Percentiles rank a stretch among this genome's conserved stretches.
Evolutionary conservation across 352 stramenopile species (phyloP).

Genomic region (Globisporangium nagaii): DNA sequence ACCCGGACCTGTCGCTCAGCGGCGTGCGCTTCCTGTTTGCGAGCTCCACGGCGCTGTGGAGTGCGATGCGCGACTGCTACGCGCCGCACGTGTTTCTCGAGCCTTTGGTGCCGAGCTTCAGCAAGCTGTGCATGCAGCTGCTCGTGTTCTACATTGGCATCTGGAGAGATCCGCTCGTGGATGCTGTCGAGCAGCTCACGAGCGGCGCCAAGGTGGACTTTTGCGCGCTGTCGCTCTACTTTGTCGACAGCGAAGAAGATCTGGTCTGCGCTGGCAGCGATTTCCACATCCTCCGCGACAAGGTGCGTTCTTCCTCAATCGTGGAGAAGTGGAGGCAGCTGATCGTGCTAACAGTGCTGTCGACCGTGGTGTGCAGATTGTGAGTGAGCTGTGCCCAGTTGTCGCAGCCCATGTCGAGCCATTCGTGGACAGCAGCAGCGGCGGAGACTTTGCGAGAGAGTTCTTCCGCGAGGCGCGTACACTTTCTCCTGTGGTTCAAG

Average conservation of each 20-base stretch:
- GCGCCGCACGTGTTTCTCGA: conserved; percentile 44
- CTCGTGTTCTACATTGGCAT: conserved; percentile 51
- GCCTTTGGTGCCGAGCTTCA: conserved; percentile 57
- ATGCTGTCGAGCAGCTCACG: conserved; percentile 37
- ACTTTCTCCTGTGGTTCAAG: not conserved
- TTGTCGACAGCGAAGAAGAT: conserved; percentile 54
- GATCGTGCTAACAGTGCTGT: not conserved
- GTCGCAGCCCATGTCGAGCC: conserved; percentile 27
- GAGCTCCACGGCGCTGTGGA: conserved; percentile 45
- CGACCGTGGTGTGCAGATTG: conserved; percentile 29
- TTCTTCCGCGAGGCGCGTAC: conserved; percentile 34
- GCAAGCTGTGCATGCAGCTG: conserved; percentile 66
- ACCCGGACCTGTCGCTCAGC: conserved; percentile 1
- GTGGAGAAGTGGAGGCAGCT: not conserved
- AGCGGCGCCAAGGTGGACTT: conserved; percentile 48
- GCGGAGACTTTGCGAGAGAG: conserved; percentile 37
- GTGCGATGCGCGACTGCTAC: conserved; percentile 53
- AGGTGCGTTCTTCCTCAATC: too few relatives aligned
- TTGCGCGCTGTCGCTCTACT: conserved; percentile 25
- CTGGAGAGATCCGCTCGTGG: conserved; percentile 47
- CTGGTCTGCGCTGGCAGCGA: conserved; percentile 66
- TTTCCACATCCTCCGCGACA: conserved; percentile 52
- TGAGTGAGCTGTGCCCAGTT: conserved; percentile 29
- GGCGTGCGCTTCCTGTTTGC: conserved; percentile 34
- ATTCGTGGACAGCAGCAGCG: conserved; percentile 41